Evolutionary conservation across 257 asterid species (phyloP).

Genomic region (Solanum infundibuliforme): DNA sequence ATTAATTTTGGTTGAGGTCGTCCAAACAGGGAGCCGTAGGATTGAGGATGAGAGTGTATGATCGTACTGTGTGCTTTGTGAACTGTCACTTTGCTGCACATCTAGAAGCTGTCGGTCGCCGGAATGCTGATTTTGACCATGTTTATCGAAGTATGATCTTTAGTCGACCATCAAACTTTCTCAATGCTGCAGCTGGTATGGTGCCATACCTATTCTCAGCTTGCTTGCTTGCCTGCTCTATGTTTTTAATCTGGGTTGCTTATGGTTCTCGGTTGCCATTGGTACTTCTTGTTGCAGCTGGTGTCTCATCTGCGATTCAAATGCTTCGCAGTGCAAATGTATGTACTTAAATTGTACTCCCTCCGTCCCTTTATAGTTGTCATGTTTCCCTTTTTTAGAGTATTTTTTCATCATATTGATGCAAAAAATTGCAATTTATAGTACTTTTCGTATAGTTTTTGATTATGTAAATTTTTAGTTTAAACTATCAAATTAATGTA

Average conservation of each 20-base stretch:
- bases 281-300: constrained; percentile 62
- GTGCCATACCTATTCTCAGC: constrained; percentile 26
- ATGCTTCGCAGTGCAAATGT: constrained; percentile 66
- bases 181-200: constrained; percentile 69
- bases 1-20: constrained; percentile 6
- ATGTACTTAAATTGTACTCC: constrained; percentile 18
- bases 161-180: constrained; percentile 63
- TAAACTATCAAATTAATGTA: too few species aligned
- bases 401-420: too few species aligned
- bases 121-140: constrained; percentile 95
- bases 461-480: too few species aligned
- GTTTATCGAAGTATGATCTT: constrained; percentile 80
- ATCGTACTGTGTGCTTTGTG: constrained; percentile 74
- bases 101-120: constrained; percentile 78
- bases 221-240: constrained; percentile 46
- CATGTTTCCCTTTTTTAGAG: too few species aligned
- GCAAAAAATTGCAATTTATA: too few species aligned
- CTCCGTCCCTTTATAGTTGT: too few species aligned
- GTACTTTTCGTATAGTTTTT: too few species aligned
- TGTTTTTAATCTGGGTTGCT: constrained; percentile 31
- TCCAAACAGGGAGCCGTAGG: constrained; percentile 95
- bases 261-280: constrained; percentile 39
- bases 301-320: constrained; percentile 66
- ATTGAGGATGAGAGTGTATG: constrained; percentile 84
- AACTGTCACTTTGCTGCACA: constrained; percentile 99